Evolutionary conservation across 1,284 basidiomycete species (phyloP), one percentile per base, ranked within the genome.

Genomic region (Leccinum pachyderme): DNA sequence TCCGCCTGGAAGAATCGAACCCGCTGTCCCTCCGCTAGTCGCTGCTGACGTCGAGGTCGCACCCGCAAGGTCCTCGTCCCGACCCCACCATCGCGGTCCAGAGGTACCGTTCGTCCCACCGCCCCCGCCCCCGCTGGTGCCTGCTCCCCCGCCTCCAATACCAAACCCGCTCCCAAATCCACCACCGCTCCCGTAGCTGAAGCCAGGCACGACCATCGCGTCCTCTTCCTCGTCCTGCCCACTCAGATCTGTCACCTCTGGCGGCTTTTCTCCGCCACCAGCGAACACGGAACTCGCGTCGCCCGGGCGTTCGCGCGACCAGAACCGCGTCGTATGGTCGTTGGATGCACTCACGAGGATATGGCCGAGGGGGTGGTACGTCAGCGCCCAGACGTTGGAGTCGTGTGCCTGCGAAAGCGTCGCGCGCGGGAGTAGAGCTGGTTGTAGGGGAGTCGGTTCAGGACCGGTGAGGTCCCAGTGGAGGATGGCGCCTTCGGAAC

Each of bases 271-370:
- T 22, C 88, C 89, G 5, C 87, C 87, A 7, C 82, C 86, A 0
- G 81, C 82, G 70, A 89, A 89, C 33, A 87, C 87, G 39, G 81
- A 82, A 9, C 78, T 76, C 1, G 79, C 77, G 63, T 91, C 89
- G 27, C 91, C 91, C 0, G 86, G 94, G 47, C 88, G 79, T 61
- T 93, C 90, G 51, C 96, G 84, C 53, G 88, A 89, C 96, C 97
- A 99, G 80, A 98, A 99, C 12, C 95, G 84, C 13, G 96, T 97
- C 11, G 95, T 97, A 73, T 97, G 94, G 76, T 99, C 96, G 75
- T 98, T 98, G 31, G 90, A 92, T 8, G 91, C 97, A 54, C 84
- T 89, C 61, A 89, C 94, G 59, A 99, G 85, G 60, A 98, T 81
- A 73, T 99, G 95, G 0, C 97, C 96, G 9, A 98, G 82, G 0